These are phyloP conservation scores for Phytophthora tentaculata DNA, from an alignment of 352 stramenopile genomes.

Conservation along the genomic window DNA sequence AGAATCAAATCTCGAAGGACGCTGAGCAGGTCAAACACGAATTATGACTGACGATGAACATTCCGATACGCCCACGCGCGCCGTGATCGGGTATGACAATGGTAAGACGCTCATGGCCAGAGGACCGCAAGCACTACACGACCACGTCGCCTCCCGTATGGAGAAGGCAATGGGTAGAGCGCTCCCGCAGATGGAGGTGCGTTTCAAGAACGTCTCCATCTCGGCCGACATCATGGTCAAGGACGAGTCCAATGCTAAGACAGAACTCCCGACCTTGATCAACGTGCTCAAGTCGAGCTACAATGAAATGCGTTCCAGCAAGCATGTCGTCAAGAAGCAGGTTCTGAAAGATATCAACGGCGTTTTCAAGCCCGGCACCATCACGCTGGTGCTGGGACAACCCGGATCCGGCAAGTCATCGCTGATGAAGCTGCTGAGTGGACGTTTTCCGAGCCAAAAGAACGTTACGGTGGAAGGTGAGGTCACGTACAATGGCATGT, in stretches of 20 bases:
- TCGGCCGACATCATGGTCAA: conserved; percentile 34
- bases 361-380: conserved; percentile 18
- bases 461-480: conserved; percentile 40
- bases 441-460: conserved; percentile 35
- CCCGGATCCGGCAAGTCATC: conserved; percentile 18
- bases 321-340: conserved; percentile 39
- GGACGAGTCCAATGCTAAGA: conserved; percentile 16
- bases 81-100: conserved; percentile 16
- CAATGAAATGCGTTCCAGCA: conserved; percentile 25
- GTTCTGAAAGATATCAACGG: conserved; percentile 11
- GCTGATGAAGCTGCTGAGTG: conserved; percentile 18
- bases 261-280: conserved; percentile 18
- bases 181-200: conserved; percentile 55
- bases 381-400: conserved; percentile 16
- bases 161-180: conserved; percentile 31
- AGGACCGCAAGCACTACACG: conserved; percentile 38
- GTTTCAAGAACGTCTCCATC: conserved; percentile 42
- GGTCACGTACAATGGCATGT: conserved; percentile 49
- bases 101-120: conserved; percentile 42
- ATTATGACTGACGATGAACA: background rate
- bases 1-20: background rate
- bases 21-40: background rate
- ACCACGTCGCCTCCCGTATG: conserved; percentile 33
- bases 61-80: background rate
- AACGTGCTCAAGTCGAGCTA: conserved; percentile 28